Conservation (phyloP, 2,329 filamentous ascomycete species). For the Venturia carpophila region DNA sequence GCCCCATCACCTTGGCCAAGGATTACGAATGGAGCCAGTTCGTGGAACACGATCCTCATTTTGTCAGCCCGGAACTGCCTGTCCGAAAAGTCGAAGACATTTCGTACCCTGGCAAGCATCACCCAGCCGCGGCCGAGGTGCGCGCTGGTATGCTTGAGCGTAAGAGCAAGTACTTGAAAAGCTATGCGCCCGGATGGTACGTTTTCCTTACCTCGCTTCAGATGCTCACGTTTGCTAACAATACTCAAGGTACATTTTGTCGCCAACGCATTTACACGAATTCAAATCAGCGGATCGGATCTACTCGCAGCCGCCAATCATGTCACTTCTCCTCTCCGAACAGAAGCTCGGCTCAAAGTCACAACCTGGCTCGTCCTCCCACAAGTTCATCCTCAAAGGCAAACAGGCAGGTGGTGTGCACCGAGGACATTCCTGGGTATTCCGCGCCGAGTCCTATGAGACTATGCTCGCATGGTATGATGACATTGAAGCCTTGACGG, state of each 20-base stretch:
- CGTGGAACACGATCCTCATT: slow-evolving; percentile 70
- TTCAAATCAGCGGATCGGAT: slow-evolving; percentile 97
- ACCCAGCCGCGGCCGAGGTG: slow-evolving; percentile 75
- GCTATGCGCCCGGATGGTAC: slow-evolving; percentile 90
- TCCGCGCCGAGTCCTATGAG: slow-evolving; percentile 65
- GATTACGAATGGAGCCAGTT: slow-evolving; percentile 87
- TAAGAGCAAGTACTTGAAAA: slow-evolving; percentile 98
- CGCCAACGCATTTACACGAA: slow-evolving; percentile 93
- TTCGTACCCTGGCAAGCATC: slow-evolving; percentile 82
- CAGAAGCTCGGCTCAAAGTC: slow-evolving; percentile 95
- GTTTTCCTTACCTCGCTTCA: slow-evolving; percentile 28
- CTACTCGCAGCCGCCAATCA: slow-evolving; percentile 72
- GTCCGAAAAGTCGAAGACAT: slow-evolving; percentile 74
- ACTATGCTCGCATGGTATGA: slow-evolving; percentile 98
- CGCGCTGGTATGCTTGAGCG: slow-evolving; percentile 86
- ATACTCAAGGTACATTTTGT: slow-evolving; percentile 78
- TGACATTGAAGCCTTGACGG: slow-evolving; percentile 82
- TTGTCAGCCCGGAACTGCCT: slow-evolving; percentile 77
- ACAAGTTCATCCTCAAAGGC: slow-evolving; percentile 97
- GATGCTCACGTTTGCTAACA: slow-evolving; percentile 17
- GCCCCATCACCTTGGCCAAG: slow-evolving; percentile 87
- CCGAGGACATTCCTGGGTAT: slow-evolving; percentile 63
- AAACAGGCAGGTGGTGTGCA: slow-evolving; percentile 90
- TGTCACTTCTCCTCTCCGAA: slow-evolving; percentile 91
- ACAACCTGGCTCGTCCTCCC: slow-evolving; percentile 69